Base-by-base conservation (phyloP, 139 green algal genomes). In the Medakamo hakoo region DNA sequence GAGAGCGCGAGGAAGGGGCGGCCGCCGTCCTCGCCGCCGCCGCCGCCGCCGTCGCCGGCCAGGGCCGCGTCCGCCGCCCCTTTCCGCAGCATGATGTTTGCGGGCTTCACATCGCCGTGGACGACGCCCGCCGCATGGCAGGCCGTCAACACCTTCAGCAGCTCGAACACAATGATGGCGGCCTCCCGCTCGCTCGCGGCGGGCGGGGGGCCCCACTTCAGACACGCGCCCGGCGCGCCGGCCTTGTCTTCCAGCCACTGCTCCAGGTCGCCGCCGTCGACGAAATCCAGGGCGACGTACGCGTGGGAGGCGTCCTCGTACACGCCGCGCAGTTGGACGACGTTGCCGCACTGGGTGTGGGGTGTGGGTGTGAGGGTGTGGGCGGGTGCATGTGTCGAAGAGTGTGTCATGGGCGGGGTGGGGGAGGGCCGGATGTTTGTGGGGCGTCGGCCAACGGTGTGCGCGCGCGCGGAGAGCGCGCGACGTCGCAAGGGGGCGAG, bases 71-170 rank as follows among this genome's bases (percentile, higher is more conserved):
- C 40, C 9, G 40, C 40, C 9, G 9, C 40, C 9, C 9, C 9
- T 9, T 9, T 16, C 9, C 9, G 75, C 48, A 91, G 68, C 56
- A 94, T 65, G 66, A 94, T 86, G 75, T 94, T 94, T 26, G 80
- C 73, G 5, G 86, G 86, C 71, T 94, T 94, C 67, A 94, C 75
- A 70, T 94, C 86, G 20, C 86, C 71, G 66, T 87, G 84, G 14
- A 89, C 66, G 23, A 87, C 65, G 2, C 63, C 67, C n/a, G 69
- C 27, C 4, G 48, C 31, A 68, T 81, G 75, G 65, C 68, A 76
- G 28, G 70, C 65, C 27, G 67, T 57, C 16, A 78, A 23, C 22
- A 55, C 55, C 58, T 26, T 22, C 40, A 66, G 49, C 32, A 60
- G 4, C 26, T 66, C 58, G 57, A 30, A 30, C 32, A 55, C 19